Conservation (phyloP, 306 rosid genomes). For the Trichosanthes cucumerina region DNA sequence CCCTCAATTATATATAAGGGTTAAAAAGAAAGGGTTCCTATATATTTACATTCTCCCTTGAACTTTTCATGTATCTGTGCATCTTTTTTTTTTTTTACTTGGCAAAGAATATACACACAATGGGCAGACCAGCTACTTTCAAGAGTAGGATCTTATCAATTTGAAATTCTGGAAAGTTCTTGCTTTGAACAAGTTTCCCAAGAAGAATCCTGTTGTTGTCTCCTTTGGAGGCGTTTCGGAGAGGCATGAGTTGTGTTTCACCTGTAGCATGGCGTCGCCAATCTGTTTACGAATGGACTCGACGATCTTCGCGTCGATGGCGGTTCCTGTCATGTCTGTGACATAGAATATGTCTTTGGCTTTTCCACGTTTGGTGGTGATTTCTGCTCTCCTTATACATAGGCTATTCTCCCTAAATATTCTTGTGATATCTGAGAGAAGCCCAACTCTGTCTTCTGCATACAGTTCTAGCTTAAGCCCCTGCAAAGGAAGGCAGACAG, state of each 20-base stretch:
- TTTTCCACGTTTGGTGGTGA: slow-evolving; percentile 59
- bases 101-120: slow-evolving; percentile 19
- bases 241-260: slow-evolving; percentile 41
- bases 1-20: slow-evolving; percentile 1
- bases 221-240: slow-evolving; percentile 37
- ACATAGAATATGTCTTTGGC: slow-evolving; percentile 71
- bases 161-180: slow-evolving; percentile 61
- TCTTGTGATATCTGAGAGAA: slow-evolving; percentile 87
- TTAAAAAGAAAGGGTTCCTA: slow-evolving; percentile 3
- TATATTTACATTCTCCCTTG: slow-evolving; percentile 7
- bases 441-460: slow-evolving; percentile 75
- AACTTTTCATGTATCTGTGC: slow-evolving; percentile 10
- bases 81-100: slow-evolving; percentile 13
- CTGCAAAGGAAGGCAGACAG: slow-evolving; percentile 27
- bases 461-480: slow-evolving; percentile 76
- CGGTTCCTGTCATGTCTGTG: slow-evolving; percentile 72
- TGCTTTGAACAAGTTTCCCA: slow-evolving; percentile 63
- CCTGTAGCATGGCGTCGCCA: slow-evolving; percentile 48
- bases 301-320: slow-evolving; percentile 59
- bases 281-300: slow-evolving; percentile 77
- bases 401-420: slow-evolving; percentile 87
- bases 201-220: slow-evolving; percentile 50
- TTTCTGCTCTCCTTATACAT: slow-evolving; percentile 80
- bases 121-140: slow-evolving; percentile 7
- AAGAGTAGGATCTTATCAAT: slow-evolving; percentile 68